Evolutionary conservation across 1,139 yeast genomes (phyloP).

Genomic region (Meyerozyma smithsonii): DNA sequence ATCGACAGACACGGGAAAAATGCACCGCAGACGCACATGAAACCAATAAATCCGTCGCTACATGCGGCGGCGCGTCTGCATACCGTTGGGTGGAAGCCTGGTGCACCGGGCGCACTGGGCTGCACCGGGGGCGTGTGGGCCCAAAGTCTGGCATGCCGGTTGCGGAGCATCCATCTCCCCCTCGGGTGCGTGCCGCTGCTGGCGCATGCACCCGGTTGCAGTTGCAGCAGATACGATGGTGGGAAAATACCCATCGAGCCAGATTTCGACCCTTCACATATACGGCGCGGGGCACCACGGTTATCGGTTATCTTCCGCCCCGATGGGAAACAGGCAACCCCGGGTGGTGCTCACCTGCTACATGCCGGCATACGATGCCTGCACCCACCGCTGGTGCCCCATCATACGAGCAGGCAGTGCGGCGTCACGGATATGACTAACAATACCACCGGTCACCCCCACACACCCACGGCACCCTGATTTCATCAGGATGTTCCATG

Average conservation of each 20-base stretch:
- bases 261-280: not conserved
- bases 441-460: not conserved
- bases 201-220: not conserved
- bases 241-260: not conserved
- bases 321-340: too few species aligned
- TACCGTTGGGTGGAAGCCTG: too few species aligned
- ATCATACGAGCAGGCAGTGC: not conserved
- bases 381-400: too few species aligned
- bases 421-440: not conserved
- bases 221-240: not conserved
- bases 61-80: not conserved
- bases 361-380: too few species aligned
- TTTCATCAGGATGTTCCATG: too few species aligned
- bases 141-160: too few species aligned
- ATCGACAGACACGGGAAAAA: not conserved
- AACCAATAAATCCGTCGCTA: not conserved
- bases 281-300: not conserved
- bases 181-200: too few species aligned
- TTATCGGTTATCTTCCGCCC: too few species aligned
- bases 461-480: not conserved
- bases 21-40: not conserved
- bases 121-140: too few species aligned
- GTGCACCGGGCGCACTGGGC: too few species aligned
- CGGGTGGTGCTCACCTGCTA: too few species aligned
- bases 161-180: too few species aligned